These are phyloP conservation scores for Colletotrichum sp. DNA, from an alignment of 2,329 filamentous ascomycete genomes.

Conservation along the genomic window DNA sequence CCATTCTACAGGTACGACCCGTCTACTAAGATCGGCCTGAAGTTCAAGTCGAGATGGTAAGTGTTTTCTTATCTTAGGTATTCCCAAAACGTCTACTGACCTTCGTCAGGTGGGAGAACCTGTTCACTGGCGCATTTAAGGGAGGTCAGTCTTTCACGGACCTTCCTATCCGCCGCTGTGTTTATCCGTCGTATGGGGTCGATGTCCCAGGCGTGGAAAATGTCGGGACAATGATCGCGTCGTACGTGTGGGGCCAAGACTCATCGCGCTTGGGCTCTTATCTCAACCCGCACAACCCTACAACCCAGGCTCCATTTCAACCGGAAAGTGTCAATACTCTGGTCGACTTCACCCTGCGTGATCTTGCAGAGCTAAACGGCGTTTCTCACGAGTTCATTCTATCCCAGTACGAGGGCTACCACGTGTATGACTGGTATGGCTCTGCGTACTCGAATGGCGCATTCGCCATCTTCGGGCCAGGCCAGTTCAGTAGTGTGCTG, in stretches of 20 bases:
- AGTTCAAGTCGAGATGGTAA: conserved; percentile 32
- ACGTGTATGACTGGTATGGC: conserved; percentile 28
- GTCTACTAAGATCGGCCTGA: conserved; percentile 33
- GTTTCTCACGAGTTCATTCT: conserved; percentile 24
- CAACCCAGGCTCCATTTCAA: conserved; percentile 19
- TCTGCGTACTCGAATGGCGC: conserved; percentile 27
- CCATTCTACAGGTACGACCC: conserved; percentile 26
- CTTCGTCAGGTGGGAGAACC: conserved; percentile 23
- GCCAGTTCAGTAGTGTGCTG: conserved; percentile 25
- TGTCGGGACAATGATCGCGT: conserved; percentile 29
- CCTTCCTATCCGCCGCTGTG: conserved; percentile 33
- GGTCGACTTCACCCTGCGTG: conserved; percentile 22
- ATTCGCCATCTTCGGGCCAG: conserved; percentile 29
- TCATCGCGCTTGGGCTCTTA: conserved; percentile 28
- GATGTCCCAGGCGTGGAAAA: conserved; percentile 7
- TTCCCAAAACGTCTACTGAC: background rate
- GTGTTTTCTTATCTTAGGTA: too few species aligned
- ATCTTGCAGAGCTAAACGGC: conserved; percentile 26
- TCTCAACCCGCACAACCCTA: conserved; percentile 25
- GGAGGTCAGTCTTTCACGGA: conserved; percentile 32
- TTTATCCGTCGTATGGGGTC: conserved; percentile 36
- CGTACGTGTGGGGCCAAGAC: conserved; percentile 29
- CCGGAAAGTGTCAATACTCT: conserved; percentile 22
- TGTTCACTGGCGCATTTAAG: conserved; percentile 24
- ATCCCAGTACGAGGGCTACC: conserved; percentile 23